Conservation (phyloP, 2,329 filamentous ascomycete genomes). For the Tolypocladium ovalisporum region DNA sequence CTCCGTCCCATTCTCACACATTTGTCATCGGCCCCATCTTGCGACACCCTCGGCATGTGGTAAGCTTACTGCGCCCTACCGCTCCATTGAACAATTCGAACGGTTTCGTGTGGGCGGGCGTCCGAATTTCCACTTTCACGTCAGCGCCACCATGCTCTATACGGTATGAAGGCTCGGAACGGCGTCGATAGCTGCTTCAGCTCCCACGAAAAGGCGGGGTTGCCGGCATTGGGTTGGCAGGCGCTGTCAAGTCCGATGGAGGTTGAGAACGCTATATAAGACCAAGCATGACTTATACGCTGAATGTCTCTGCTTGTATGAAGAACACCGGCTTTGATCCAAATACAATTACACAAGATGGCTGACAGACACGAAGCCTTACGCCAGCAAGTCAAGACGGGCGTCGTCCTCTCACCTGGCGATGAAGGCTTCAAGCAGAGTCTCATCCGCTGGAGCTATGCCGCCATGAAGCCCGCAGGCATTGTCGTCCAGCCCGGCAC, state of each 20-base stretch:
- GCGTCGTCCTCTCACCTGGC: constrained; percentile 20
- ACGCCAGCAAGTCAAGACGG: constrained; percentile 9
- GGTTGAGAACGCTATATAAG: background rate
- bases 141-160: background rate
- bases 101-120: background rate
- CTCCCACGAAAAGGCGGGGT: background rate
- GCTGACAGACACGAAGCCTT: constrained; percentile 4
- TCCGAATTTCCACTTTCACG: background rate
- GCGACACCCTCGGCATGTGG: background rate
- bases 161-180: background rate
- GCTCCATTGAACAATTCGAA: background rate
- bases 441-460: constrained; percentile 24
- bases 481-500: constrained; percentile 31
- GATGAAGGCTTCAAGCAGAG: constrained; percentile 22
- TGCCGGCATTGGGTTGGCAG: background rate
- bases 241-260: no score
- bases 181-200: background rate
- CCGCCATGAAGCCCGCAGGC: constrained; percentile 27
- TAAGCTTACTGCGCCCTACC: background rate
- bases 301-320: background rate
- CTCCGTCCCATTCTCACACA: no score
- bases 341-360: background rate
- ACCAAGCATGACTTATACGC: background rate
- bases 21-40: background rate
- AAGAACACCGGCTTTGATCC: no score